A percentile compares a stretch with the other conserved stretches of the same genome.
Conservation (phyloP, 371 early-diverging fungal species). For the Paraphysoderma sedebokerense region DNA sequence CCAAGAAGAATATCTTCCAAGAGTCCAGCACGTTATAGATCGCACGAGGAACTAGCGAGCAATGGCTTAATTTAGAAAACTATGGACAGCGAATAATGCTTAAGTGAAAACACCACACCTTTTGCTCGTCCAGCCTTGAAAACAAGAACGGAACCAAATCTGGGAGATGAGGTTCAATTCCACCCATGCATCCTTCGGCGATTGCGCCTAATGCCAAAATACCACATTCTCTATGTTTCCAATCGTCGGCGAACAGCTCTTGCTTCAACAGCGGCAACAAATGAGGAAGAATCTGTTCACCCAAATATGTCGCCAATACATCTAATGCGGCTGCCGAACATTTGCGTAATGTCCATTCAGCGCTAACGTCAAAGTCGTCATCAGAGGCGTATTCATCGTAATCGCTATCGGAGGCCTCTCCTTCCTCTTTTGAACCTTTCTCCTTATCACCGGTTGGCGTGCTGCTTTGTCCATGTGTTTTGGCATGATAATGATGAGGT, state of each 20-base stretch:
- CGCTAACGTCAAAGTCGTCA: conserved; percentile 71
- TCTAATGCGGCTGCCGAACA: conserved; percentile 93
- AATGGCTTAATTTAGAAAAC: not conserved
- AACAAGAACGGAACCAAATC: conserved; percentile 70
- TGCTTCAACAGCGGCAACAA: conserved; percentile 74
- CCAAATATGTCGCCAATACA: conserved; percentile 71
- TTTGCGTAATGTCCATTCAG: conserved; percentile 93
- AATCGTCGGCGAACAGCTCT: conserved; percentile 59
- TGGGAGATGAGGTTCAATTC: conserved; percentile 76
- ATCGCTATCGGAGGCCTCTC: conserved; percentile 20
- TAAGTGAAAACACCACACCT: conserved; percentile 20
- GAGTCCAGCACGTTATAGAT: conserved; percentile 95
- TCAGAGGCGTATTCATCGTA: conserved; percentile 70
- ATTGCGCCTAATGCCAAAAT: conserved; percentile 92
- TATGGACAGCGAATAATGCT: not conserved
- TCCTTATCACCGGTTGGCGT: conserved; percentile 16
- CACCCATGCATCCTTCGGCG: conserved; percentile 78
- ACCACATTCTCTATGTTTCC: conserved; percentile 83
- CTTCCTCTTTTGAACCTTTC: conserved; percentile 7
- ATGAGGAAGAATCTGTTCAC: conserved; percentile 52
- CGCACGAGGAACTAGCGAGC: conserved; percentile 58
- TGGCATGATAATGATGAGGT: conserved; percentile 77
- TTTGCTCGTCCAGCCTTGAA: conserved; percentile 52
- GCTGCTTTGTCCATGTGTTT: conserved; percentile 50
- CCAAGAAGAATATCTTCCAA: conserved; percentile 84